Base-by-base conservation (phyloP, 2,329 filamentous ascomycete species). In the Paradendryphiella salina region DNA sequence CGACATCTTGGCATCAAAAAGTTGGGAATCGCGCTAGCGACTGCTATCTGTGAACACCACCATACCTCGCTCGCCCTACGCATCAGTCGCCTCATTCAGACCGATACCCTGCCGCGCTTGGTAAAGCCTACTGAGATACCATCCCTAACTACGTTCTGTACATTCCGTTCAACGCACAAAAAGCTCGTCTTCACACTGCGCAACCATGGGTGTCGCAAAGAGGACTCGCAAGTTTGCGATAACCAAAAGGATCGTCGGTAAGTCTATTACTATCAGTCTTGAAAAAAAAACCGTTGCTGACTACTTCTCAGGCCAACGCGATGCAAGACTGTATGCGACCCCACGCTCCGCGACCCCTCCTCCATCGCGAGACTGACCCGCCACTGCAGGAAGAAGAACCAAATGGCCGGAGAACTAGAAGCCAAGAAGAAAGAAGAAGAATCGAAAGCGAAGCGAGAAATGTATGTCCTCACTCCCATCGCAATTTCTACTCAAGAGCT, bases 191-290 rank as follows among this genome's bases (percentile, higher is more conserved):
- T 45, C 48, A 53, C 51, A 21, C 23, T 51, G 44, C 54, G 48
- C 60, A 63, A 73, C 55, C 29, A 96, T 96, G 93, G 92, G 91
- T 76, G 84, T 91, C 63, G 84, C 86, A 57, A 96, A 96, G 79
- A 90, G 86, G 73, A 96, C 90, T 45, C 86, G 92, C 78, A 96
- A 96, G 79, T 97, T 96, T 73, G 93, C 85, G 52, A 60, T 66
- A 75, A 85, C 91, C 69, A 95, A 96, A 79, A 82, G 90, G 63
- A 79, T 96, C 45, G 91, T 96, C 63, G 86, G 89, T 70, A 52
- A 28, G 60, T 20, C 11, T 28, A 11, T 3, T 15, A 11, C 4
- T 15, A 7, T 28, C 18, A 13, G 7, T n/a, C 29, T 21, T 9
- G 3, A 26, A 36, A 18, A 20, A 5, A 10, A 23, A 10, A 15